phyloP scores from a whole-genome alignment of 2,329 filamentous ascomycete species.

The Ampelomyces quisqualis region DNA sequence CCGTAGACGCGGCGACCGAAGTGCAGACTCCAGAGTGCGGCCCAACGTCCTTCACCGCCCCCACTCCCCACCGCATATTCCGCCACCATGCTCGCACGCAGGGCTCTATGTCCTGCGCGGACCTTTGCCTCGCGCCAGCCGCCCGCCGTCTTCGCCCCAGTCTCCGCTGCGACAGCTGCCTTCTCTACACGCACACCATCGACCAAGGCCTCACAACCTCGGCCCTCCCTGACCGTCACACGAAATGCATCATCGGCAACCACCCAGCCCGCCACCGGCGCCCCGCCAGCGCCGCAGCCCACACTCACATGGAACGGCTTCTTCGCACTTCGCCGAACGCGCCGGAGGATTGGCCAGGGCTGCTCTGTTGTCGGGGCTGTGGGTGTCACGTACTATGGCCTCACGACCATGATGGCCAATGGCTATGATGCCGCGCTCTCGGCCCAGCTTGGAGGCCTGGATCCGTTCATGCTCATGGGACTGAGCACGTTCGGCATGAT shows the following conservation, averaged over 20 bases:
- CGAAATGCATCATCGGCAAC: conserved; percentile 32
- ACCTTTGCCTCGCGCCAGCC: conserved; percentile 33
- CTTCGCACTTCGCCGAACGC: conserved; percentile 83
- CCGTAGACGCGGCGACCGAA: conserved; percentile 6
- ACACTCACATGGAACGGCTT: conserved; percentile 77
- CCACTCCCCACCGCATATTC: not conserved
- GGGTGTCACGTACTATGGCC: conserved; percentile 62
- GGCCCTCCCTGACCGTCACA: conserved; percentile 12
- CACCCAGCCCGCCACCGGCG: conserved; percentile 14
- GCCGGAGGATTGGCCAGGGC: conserved; percentile 77
- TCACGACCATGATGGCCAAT: conserved; percentile 66
- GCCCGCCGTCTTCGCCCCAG: conserved; percentile 28
- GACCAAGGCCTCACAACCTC: conserved; percentile 21
- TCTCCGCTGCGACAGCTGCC: conserved; percentile 23
- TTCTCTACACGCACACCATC: conserved; percentile 34
- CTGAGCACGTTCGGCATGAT: conserved; percentile 74
- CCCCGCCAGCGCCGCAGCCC: conserved; percentile 16
- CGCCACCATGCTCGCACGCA: conserved; percentile 34
- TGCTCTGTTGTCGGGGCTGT: conserved; percentile 70
- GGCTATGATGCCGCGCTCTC: conserved; percentile 66
- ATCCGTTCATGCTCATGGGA: conserved; percentile 83
- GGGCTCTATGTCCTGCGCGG: conserved; percentile 34
- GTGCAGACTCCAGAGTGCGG: not conserved
- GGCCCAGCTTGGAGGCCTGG: conserved; percentile 77
- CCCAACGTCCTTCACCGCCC: not conserved